A percentile compares a stretch with the other conserved stretches of the same genome.
Conservation (phyloP, 495 filamentous ascomycete genomes). For the Penicillium egyptiacum region DNA sequence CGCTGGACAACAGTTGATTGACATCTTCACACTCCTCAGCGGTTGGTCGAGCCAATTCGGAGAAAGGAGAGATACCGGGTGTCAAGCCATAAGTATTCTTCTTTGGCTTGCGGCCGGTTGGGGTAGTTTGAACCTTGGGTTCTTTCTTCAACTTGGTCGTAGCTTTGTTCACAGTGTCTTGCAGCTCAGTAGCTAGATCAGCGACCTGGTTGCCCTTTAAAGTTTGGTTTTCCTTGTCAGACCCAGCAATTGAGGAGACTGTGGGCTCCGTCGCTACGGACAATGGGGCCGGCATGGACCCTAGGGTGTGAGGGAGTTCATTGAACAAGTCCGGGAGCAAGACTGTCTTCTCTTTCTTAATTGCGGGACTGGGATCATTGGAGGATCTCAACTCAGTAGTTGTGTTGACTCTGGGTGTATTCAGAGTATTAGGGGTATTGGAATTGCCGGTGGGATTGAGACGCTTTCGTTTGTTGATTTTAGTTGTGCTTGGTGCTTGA, state of each 20-base stretch:
- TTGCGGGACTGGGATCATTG: background rate
- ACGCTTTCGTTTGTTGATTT: background rate
- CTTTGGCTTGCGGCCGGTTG: conserved; percentile 17
- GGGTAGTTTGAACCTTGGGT: conserved; percentile 20
- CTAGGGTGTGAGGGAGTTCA: conserved; percentile 50
- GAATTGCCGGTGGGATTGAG: background rate
- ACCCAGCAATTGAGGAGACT: background rate
- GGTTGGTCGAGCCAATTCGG: conserved; percentile 66
- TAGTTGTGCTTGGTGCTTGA: background rate
- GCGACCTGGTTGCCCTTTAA: conserved; percentile 16
- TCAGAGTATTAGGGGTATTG: background rate
- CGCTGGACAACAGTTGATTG: conserved; percentile 60
- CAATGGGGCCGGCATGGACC: conserved; percentile 12
- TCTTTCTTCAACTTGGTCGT: conserved; percentile 5
- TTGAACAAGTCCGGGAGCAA: conserved; percentile 13
- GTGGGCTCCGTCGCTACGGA: background rate
- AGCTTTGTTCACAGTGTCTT: conserved; percentile 26
- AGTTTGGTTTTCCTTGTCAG: conserved; percentile 12
- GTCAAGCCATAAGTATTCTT: conserved; percentile 41
- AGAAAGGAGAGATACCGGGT: conserved; percentile 62
- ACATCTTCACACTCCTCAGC: conserved; percentile 72
- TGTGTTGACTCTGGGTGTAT: background rate
- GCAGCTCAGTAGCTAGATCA: conserved; percentile 15
- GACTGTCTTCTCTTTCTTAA: conserved; percentile 25
- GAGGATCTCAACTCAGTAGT: background rate